These are phyloP conservation scores for Crithidia brevicula DNA, from an alignment of 208 protist genomes.

Conservation along the genomic window DNA sequence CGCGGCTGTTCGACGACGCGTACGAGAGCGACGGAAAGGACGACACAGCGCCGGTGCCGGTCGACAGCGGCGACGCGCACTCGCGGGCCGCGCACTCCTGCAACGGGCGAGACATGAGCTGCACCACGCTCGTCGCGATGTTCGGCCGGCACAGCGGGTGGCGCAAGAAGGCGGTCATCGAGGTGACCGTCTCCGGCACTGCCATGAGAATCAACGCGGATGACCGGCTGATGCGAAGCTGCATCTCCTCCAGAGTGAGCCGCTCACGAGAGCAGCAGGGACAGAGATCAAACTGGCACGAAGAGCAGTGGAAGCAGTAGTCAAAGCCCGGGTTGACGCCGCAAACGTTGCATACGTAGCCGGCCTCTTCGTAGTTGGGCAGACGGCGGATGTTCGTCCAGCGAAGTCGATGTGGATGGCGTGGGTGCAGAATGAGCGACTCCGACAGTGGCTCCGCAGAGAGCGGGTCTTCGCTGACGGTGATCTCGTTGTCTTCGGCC, in stretches of 20 bases:
- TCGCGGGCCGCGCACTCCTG: conserved; percentile 64
- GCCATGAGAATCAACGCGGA: conserved; percentile 24
- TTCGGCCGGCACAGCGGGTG: conserved; percentile 49
- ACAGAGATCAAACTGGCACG: conserved; percentile 78
- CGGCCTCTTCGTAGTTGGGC: conserved; percentile 45
- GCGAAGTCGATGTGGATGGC: conserved; percentile 67
- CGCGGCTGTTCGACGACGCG: conserved; percentile 11
- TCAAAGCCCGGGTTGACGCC: conserved; percentile 42
- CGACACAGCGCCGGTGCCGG: not conserved
- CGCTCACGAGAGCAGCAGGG: conserved; percentile 60
- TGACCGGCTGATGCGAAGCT: conserved; percentile 41
- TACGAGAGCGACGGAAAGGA: not conserved
- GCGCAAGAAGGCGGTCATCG: conserved; percentile 51
- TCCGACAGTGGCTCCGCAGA: conserved; percentile 28
- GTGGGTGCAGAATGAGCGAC: conserved; percentile 58
- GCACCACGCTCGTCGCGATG: conserved; percentile 41
- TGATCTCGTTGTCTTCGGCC: conserved; percentile 33
- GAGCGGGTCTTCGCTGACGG: conserved; percentile 28
- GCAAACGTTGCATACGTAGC: conserved; percentile 73
- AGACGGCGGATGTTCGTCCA: conserved; percentile 57
- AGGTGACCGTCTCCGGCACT: conserved; percentile 37
- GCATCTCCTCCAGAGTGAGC: conserved; percentile 44
- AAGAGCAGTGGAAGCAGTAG: conserved; percentile 69
- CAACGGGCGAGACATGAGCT: conserved; percentile 52
- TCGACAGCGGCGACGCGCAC: conserved; percentile 5